A percentile compares a stretch with the other conserved stretches of the same genome.
Evolutionary conservation across 129 eudicot species (phyloP).

Genomic region (Arctium minus): DNA sequence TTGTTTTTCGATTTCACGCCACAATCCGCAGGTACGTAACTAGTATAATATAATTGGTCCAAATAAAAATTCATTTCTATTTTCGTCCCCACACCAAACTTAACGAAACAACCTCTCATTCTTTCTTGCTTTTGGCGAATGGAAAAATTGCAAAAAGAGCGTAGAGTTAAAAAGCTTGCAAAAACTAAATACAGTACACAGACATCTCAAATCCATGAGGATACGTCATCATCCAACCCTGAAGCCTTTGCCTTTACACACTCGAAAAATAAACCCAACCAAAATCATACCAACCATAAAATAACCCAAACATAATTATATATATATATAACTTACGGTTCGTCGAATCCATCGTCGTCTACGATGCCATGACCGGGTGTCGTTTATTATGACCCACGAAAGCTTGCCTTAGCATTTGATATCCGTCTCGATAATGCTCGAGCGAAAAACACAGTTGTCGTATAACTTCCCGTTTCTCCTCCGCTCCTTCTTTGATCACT

Average conservation of each 20-base stretch:
- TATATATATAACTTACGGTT: background rate
- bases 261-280: background rate
- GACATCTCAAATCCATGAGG: background rate
- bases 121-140: too few species aligned
- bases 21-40: too few species aligned
- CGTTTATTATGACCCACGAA: slow-evolving; percentile 48
- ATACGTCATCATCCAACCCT: background rate
- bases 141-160: too few species aligned
- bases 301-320: background rate
- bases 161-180: too few species aligned
- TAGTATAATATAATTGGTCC: too few species aligned
- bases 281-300: background rate
- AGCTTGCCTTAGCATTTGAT: slow-evolving; percentile 60
- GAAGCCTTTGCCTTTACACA: background rate
- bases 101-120: too few species aligned
- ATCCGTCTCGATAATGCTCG: slow-evolving; percentile 69
- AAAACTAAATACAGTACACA: background rate
- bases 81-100: too few species aligned
- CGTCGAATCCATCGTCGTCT: background rate
- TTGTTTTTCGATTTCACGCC: too few species aligned
- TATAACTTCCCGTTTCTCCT: slow-evolving; percentile 82
- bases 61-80: too few species aligned
- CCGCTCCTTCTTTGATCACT: slow-evolving; percentile 61
- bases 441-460: slow-evolving; percentile 86
- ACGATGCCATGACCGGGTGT: slow-evolving; percentile 34